phyloP scores from a whole-genome alignment of 768 basidiomycete genomes.

The Naganishia antarctica region DNA sequence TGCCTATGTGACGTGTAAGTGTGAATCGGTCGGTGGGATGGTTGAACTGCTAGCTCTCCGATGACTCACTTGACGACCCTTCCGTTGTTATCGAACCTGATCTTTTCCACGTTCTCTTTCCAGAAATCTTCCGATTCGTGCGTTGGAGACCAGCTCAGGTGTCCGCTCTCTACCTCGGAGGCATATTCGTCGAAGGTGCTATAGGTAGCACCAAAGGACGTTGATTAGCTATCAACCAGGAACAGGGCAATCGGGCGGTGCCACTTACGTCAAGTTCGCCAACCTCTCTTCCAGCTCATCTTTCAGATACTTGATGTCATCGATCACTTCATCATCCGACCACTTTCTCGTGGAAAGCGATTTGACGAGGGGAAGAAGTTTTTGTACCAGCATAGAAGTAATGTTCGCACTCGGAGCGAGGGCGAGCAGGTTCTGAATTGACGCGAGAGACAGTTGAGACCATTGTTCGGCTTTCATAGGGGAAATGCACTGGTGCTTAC shows the following conservation, averaged over 20 bases:
- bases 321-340: slow-evolving; percentile 89
- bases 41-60: too few species aligned
- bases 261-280: slow-evolving; percentile 78
- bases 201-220: background rate
- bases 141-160: slow-evolving; percentile 89
- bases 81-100: slow-evolving; percentile 75
- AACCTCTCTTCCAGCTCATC: slow-evolving; percentile 80
- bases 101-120: slow-evolving; percentile 83
- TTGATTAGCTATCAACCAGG: background rate
- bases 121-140: slow-evolving; percentile 97
- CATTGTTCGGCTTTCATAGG: background rate
- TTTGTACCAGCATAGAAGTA: slow-evolving; percentile 83
- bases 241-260: background rate
- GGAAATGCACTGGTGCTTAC: slow-evolving; percentile 52
- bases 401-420: slow-evolving; percentile 84
- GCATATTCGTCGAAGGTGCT: slow-evolving; percentile 96
- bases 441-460: background rate
- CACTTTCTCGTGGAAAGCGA: slow-evolving; percentile 79
- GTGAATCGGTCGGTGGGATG: background rate
- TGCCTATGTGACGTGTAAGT: slow-evolving; percentile 61
- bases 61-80: slow-evolving; percentile 70
- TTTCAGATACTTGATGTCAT: slow-evolving; percentile 80
- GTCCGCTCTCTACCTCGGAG: slow-evolving; percentile 81
- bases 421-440: slow-evolving; percentile 73
- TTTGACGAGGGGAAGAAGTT: slow-evolving; percentile 78